phyloP scores from a whole-genome alignment of 2,329 filamentous ascomycete genomes.

The Coniella vitis region DNA sequence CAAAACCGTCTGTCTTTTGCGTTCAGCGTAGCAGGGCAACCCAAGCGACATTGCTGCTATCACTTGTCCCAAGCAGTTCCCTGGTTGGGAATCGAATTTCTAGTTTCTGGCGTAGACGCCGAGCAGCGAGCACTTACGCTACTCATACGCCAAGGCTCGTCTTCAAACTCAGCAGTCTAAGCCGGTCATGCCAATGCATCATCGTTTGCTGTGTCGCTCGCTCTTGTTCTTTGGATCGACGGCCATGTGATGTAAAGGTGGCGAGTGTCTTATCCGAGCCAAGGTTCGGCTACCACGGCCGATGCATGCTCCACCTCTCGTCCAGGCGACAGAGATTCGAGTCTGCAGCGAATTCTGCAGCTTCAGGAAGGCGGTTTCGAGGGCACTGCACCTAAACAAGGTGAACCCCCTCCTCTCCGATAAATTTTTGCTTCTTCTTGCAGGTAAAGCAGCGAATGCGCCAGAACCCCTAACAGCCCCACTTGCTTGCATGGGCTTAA shows the following conservation, averaged over 20 bases:
- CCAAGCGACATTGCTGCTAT: not conserved
- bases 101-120: too few relatives aligned
- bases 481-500: constrained; percentile 9
- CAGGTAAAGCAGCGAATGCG: not conserved
- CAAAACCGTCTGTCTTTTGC: too few relatives aligned
- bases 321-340: not conserved
- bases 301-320: not conserved
- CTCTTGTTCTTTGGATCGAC: not conserved
- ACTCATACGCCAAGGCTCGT: not conserved
- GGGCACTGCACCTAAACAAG: too few relatives aligned
- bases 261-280: not conserved
- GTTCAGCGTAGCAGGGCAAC: too few relatives aligned
- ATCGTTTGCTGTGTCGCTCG: not conserved
- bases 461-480: constrained; percentile 5
- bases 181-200: not conserved
- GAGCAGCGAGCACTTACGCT: not conserved
- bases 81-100: too few relatives aligned
- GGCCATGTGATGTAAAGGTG: constrained; percentile 6
- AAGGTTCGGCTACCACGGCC: not conserved
- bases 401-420: too few relatives aligned
- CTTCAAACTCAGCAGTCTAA: not conserved
- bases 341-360: too few relatives aligned
- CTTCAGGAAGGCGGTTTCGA: too few relatives aligned
- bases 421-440: not conserved
- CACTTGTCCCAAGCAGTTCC: too few relatives aligned